These are phyloP conservation scores for Clohesyomyces aquaticus DNA, from an alignment of 495 filamentous ascomycete species.

Conservation along the genomic window DNA sequence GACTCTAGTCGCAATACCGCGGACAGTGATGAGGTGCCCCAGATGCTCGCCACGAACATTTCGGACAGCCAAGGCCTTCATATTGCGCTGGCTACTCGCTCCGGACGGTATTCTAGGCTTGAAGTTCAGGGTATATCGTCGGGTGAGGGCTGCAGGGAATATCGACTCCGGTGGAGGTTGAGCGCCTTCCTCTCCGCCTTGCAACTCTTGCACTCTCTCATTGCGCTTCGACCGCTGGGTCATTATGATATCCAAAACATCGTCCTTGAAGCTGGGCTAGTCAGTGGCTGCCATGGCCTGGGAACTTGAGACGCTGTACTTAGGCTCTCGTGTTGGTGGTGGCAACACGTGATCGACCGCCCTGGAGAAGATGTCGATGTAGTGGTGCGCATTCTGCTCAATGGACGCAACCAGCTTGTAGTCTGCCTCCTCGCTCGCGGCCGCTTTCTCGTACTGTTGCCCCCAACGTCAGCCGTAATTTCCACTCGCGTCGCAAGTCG, in stretches of 20 bases:
- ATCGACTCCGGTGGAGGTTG: slow-evolving; percentile 61
- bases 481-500: slow-evolving; percentile 13
- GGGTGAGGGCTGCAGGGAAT: slow-evolving; percentile 89
- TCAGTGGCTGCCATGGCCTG: background rate
- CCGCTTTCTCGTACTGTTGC: slow-evolving; percentile 70
- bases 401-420: slow-evolving; percentile 82
- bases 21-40: slow-evolving; percentile 88
- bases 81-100: slow-evolving; percentile 62
- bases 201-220: slow-evolving; percentile 66
- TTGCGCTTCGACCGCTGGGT: slow-evolving; percentile 87
- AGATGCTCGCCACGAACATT: slow-evolving; percentile 91
- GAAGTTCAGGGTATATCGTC: slow-evolving; percentile 93
- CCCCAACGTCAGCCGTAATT: slow-evolving; percentile 1
- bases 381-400: slow-evolving; percentile 89
- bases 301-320: slow-evolving; percentile 52
- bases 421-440: slow-evolving; percentile 59
- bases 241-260: slow-evolving; percentile 96
- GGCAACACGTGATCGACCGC: slow-evolving; percentile 90
- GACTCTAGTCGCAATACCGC: slow-evolving; percentile 92
- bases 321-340: slow-evolving; percentile 72
- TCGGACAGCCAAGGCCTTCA: slow-evolving; percentile 88
- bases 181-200: slow-evolving; percentile 65
- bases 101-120: slow-evolving; percentile 78
- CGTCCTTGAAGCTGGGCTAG: slow-evolving; percentile 80
- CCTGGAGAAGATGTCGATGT: slow-evolving; percentile 85